phyloP scores from a whole-genome alignment of 495 filamentous ascomycete species.

The Lasiosphaeriaceae sp. region DNA sequence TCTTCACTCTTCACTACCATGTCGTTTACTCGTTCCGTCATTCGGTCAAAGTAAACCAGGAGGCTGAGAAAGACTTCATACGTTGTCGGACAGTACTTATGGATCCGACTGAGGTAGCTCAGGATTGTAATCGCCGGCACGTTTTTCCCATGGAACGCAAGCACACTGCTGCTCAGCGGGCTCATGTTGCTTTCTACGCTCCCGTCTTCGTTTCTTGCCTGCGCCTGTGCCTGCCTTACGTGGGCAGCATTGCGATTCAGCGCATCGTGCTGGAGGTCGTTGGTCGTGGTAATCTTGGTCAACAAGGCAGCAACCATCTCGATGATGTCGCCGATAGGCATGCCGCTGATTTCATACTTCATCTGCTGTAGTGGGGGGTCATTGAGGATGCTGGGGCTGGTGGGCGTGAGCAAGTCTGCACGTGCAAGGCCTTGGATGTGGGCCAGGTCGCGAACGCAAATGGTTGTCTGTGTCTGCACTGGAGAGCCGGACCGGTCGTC shows the following conservation, averaged over 20 bases:
- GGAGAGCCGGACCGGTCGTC: conserved; percentile 14
- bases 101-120: conserved; percentile 93
- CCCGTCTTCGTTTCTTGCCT: conserved; percentile 40
- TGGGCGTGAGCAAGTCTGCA: conserved; percentile 57
- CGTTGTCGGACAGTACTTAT: conserved; percentile 98
- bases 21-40: conserved; percentile 92
- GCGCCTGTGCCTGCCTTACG: conserved; percentile 41
- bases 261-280: conserved; percentile 86
- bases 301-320: conserved; percentile 99
- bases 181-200: conserved; percentile 65
- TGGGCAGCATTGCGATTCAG: conserved; percentile 46
- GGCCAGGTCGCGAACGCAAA: conserved; percentile 77
- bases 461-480: conserved; percentile 33
- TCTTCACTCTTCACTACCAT: conserved; percentile 45
- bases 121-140: conserved; percentile 95
- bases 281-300: conserved; percentile 97
- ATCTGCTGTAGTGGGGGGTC: conserved; percentile 47
- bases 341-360: conserved; percentile 93
- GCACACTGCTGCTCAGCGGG: conserved; percentile 79
- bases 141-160: conserved; percentile 99
- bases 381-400: conserved; percentile 44
- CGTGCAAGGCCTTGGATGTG: conserved; percentile 87
- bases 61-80: conserved; percentile 97
- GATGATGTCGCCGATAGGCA: conserved; percentile 97
- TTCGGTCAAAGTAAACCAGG: conserved; percentile 96